Conservation (phyloP, 2,329 filamentous ascomycete species). For the Epichloe gansuensis region DNA sequence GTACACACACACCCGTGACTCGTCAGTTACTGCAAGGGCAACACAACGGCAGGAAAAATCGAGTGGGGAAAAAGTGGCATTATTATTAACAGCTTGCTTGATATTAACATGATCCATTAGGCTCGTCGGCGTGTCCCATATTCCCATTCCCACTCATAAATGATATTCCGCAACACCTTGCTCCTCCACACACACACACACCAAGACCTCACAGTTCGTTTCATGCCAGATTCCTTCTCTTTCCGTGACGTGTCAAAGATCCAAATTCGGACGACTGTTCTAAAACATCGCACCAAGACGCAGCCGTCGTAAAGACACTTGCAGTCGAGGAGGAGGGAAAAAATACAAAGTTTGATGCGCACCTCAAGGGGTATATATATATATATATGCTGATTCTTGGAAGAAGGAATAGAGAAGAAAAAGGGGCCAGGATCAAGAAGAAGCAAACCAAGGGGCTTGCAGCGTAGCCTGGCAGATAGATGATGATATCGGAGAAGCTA, state of each 20-base stretch:
- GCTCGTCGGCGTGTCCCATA: not conserved
- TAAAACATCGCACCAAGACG: not conserved
- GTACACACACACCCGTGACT: too few species aligned
- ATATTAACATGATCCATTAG: conserved; percentile 2
- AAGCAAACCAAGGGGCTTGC: not conserved
- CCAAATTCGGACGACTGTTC: not conserved
- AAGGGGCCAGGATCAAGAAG: not conserved
- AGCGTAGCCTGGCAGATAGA: too few species aligned
- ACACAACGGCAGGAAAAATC: too few species aligned
- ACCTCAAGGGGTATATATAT: conserved; percentile 1
- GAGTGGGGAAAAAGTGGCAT: not conserved
- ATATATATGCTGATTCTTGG: not conserved
- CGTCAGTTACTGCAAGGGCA: too few species aligned
- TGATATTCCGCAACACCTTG: conserved; percentile 4
- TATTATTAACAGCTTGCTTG: conserved; percentile 4
- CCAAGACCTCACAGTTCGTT: not conserved
- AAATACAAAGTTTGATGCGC: not conserved
- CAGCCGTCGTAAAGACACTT: not conserved
- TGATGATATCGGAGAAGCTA: too few species aligned
- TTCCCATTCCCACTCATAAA: not conserved
- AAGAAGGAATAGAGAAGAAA: not conserved
- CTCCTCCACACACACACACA: not conserved
- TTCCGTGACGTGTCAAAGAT: not conserved
- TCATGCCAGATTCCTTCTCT: not conserved
- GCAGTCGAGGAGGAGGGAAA: not conserved